Evolutionary conservation across 345 rosid species (phyloP).

Genomic region (Hibiscus trionum): DNA sequence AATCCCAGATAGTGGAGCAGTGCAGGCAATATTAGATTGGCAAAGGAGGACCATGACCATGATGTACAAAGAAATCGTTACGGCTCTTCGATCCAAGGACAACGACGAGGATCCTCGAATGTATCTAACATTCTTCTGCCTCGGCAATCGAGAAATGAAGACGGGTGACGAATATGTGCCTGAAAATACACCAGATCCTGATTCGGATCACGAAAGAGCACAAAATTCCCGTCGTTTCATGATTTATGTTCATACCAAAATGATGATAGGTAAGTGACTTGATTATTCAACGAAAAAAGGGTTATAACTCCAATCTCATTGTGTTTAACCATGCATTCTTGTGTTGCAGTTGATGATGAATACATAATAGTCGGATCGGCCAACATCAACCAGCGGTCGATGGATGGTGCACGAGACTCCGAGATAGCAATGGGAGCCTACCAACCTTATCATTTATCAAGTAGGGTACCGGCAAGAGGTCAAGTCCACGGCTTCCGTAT

Average conservation of each 20-base stretch:
- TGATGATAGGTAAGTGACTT: slow-evolving; percentile 64
- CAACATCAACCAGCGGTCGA: slow-evolving; percentile 94
- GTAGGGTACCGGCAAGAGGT: slow-evolving; percentile 76
- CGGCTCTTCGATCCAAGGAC: slow-evolving; percentile 68
- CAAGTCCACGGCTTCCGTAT: slow-evolving; percentile 95
- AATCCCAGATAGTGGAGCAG: slow-evolving; percentile 81
- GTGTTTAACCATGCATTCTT: neutral
- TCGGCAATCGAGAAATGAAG: slow-evolving; percentile 88
- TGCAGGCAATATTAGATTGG: slow-evolving; percentile 97
- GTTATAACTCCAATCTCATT: too few relatives aligned
- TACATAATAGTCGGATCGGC: slow-evolving; percentile 95
- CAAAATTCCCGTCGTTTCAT: slow-evolving; percentile 94
- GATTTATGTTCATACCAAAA: slow-evolving; percentile 97
- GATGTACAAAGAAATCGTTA: slow-evolving; percentile 81
- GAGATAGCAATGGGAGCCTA: slow-evolving; percentile 98
- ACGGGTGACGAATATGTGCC: slow-evolving; percentile 80
- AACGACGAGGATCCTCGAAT: slow-evolving; percentile 67
- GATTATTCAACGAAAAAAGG: too few relatives aligned
- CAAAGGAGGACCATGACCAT: slow-evolving; percentile 91
- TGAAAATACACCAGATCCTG: slow-evolving; percentile 73
- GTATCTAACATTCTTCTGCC: slow-evolving; percentile 90
- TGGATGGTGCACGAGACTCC: slow-evolving; percentile 98
- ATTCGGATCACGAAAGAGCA: slow-evolving; percentile 70
- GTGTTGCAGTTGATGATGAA: slow-evolving; percentile 83
- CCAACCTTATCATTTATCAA: slow-evolving; percentile 79